Evolutionary conservation across 163 green algal species (phyloP).

Genomic region (Trebouxia gelatinosa): DNA sequence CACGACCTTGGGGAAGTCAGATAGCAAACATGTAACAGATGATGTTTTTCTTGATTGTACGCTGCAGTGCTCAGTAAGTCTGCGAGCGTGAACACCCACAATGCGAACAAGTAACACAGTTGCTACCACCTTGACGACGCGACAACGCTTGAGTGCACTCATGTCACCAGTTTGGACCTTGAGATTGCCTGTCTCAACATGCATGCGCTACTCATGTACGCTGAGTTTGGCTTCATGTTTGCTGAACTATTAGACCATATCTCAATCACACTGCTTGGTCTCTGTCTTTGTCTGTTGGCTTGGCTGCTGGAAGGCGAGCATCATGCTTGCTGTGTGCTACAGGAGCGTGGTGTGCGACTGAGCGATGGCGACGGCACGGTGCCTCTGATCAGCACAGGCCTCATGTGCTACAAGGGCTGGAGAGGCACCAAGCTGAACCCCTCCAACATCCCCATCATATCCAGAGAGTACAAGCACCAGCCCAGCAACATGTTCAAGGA

Average conservation of each 20-base stretch:
- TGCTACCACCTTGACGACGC: no score
- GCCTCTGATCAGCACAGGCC: slow-evolving; percentile 61
- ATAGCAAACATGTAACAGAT: no score
- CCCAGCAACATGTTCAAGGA: slow-evolving; percentile 31
- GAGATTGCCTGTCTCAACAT: not conserved
- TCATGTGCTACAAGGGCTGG: slow-evolving; percentile 74
- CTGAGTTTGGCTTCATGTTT: no score
- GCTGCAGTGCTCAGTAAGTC: no score
- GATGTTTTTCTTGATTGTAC: no score
- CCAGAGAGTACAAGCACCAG: slow-evolving; percentile 69
- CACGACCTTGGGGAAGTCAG: no score
- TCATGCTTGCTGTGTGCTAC: not conserved
- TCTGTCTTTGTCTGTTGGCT: not conserved
- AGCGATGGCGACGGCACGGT: slow-evolving; percentile 78
- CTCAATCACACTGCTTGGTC: no score
- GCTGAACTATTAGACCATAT: no score
- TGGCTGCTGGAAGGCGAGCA: not conserved
- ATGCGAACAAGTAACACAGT: no score
- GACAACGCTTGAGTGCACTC: not conserved
- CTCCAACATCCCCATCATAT: slow-evolving; percentile 46
- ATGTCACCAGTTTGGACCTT: not conserved
- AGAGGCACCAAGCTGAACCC: slow-evolving; percentile 69
- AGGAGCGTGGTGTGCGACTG: slow-evolving; percentile 40
- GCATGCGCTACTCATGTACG: not conserved
- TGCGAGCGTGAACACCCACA: no score